Evolutionary conservation across 2,329 filamentous ascomycete genomes (phyloP).

Genomic region (Botrytis porri): DNA sequence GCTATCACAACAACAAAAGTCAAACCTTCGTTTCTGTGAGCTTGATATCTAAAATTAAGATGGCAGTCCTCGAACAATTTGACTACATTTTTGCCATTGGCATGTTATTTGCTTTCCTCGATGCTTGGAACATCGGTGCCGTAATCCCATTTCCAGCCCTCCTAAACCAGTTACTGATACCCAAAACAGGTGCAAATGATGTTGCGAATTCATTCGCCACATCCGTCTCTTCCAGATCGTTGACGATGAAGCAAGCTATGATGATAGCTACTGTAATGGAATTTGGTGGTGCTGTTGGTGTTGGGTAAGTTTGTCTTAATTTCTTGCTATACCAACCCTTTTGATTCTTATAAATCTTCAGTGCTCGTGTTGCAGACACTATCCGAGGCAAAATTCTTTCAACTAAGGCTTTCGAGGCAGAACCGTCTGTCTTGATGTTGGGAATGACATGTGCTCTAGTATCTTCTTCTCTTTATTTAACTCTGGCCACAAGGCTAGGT

Average conservation of each 20-base stretch:
- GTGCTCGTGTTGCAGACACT: conserved; percentile 67
- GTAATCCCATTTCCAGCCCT: conserved; percentile 10
- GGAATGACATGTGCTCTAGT: conserved; percentile 64
- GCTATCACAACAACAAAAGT: background rate
- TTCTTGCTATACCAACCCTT: background rate
- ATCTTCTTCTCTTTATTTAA: conserved; percentile 68
- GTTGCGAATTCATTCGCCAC: conserved; percentile 83
- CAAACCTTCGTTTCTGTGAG: background rate
- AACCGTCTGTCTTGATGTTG: conserved; percentile 66
- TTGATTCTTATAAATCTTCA: conserved; percentile 46
- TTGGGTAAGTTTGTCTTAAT: background rate
- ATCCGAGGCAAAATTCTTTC: conserved; percentile 79
- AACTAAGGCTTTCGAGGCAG: conserved; percentile 52
- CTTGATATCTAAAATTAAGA: background rate
- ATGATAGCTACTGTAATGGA: conserved; percentile 65
- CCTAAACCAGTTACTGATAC: background rate
- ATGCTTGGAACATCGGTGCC: conserved; percentile 58
- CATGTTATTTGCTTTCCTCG: conserved; percentile 51
- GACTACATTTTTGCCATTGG: conserved; percentile 14
- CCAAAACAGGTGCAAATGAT: conserved; percentile 55
- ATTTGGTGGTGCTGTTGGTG: conserved; percentile 59
- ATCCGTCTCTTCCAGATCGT: conserved; percentile 74
- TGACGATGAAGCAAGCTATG: conserved; percentile 69
- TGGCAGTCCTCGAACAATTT: conserved; percentile 13
- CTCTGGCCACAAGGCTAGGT: conserved; percentile 74